Evolutionary conservation across 495 filamentous ascomycete species (phyloP), one percentile per base, ranked within the genome.

Genomic region (Xylaria bambusicola): DNA sequence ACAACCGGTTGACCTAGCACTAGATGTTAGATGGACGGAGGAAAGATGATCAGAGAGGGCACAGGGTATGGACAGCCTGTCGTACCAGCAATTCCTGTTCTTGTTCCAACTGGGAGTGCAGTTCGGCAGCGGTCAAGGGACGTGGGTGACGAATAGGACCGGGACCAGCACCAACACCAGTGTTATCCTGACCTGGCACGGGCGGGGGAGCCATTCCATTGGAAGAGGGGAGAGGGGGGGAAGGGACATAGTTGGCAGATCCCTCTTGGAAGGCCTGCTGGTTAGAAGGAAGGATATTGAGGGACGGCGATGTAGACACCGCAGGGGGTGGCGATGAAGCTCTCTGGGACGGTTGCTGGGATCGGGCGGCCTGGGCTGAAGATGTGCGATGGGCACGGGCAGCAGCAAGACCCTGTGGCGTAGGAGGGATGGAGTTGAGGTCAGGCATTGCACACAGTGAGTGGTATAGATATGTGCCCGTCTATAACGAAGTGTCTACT

Each of bases 31-130:
- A 52, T n/a, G n/a, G n/a, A 48, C 7, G 67, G 35, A 6, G 3
- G 20, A 45, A 53, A 29, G 4, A 47, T 1, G 12, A 26, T 27
- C 12, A 26, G 1, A 33, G 29, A 33, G 10, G 29, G 29, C 29
- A 33, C 5, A 33, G 29, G 29, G 29, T 33, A 33, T 33, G 5
- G 10, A 33, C 5, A 33, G 29, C 29, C 10, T 33, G 26, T 76
- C 84, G 55, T 81, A 93, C 93, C 66, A 96, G 86, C n/a, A 90
- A 88, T 71, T 97, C 93, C 67, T 97, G 93, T 66, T 96, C 93
- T 67, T 93, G 91, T 75, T 97, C 93, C 36, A 96, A 79, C 71
- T 93, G 84, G 61, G 88, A 74, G 73, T 96, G 91, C 38, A 97
- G 77, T 68, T 96, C 93, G 1, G 89, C 89, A 9, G 91, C 87